Evolutionary conservation across 305 asterid species (phyloP).

Genomic region (Plantago coronopus): DNA sequence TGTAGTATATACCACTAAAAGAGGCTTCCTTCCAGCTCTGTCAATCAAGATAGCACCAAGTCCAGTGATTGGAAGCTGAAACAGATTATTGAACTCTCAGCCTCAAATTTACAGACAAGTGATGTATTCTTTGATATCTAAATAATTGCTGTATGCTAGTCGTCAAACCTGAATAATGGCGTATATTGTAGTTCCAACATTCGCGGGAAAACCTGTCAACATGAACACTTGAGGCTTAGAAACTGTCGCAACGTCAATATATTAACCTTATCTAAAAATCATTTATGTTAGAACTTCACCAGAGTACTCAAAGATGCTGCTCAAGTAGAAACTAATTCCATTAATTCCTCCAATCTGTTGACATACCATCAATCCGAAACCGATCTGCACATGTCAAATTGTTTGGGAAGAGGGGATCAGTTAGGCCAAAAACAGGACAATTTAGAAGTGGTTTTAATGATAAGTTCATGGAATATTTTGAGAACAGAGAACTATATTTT

Average conservation of each 20-base stretch:
- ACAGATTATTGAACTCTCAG: neutral
- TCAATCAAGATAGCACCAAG: conserved; percentile 69
- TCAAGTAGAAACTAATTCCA: conserved; percentile 51
- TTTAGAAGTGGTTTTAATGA: neutral
- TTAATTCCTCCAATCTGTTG: conserved; percentile 67
- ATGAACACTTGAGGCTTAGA: neutral
- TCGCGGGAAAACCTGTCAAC: conserved; percentile 40
- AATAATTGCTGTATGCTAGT: conserved; percentile 16
- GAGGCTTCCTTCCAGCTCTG: conserved; percentile 83
- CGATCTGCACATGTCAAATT: conserved; percentile 46
- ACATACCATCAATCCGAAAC: conserved; percentile 59
- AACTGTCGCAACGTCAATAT: neutral
- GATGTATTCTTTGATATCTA: neutral
- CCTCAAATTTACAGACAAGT: neutral
- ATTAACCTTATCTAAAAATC: no score
- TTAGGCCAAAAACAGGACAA: conserved; percentile 1
- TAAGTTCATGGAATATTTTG: neutral
- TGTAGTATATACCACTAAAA: conserved; percentile 51
- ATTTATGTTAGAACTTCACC: conserved; percentile 21
- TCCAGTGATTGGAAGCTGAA: conserved; percentile 68
- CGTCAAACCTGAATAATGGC: conserved; percentile 73
- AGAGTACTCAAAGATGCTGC: conserved; percentile 55
- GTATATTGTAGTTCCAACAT: conserved; percentile 42
- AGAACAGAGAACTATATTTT: neutral
- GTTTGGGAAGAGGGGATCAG: neutral